These are phyloP conservation scores for Alternaria gaisen DNA, from an alignment of 2,329 filamentous ascomycete species.

Conservation along the genomic window DNA sequence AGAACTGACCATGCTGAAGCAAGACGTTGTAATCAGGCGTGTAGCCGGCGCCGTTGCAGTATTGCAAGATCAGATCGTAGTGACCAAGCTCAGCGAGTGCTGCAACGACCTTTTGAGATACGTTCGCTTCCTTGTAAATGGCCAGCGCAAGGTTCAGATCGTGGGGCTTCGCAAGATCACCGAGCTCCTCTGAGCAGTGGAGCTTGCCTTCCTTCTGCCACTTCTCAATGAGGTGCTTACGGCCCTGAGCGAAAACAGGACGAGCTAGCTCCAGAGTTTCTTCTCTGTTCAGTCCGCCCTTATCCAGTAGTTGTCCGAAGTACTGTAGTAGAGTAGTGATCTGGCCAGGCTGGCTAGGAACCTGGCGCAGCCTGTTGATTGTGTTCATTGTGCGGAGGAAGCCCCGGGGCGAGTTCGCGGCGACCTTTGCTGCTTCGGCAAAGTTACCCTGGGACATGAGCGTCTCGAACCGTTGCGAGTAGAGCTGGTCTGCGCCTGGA, in stretches of 20 bases:
- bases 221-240: conserved; percentile 96
- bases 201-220: conserved; percentile 98
- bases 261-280: conserved; percentile 94
- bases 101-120: conserved; percentile 92
- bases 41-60: conserved; percentile 84
- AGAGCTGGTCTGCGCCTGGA: conserved; percentile 92
- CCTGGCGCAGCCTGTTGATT: conserved; percentile 92
- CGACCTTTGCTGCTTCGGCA: conserved; percentile 90
- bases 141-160: conserved; percentile 86
- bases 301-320: conserved; percentile 96
- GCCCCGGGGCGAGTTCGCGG: conserved; percentile 93
- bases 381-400: conserved; percentile 95
- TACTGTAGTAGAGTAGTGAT: conserved; percentile 97
- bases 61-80: conserved; percentile 95
- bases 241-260: conserved; percentile 90
- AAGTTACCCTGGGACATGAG: conserved; percentile 83
- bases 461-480: conserved; percentile 91
- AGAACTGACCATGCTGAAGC: conserved; percentile 75
- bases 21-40: conserved; percentile 94
- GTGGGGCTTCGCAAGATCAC: conserved; percentile 89
- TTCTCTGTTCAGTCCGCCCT: conserved; percentile 89
- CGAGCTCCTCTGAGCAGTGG: conserved; percentile 93
- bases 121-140: conserved; percentile 91
- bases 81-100: conserved; percentile 94
- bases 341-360: conserved; percentile 81